These are phyloP conservation scores for Ganoderma leucocontextum DNA, from an alignment of 1,284 basidiomycete species.

Conservation along the genomic window DNA sequence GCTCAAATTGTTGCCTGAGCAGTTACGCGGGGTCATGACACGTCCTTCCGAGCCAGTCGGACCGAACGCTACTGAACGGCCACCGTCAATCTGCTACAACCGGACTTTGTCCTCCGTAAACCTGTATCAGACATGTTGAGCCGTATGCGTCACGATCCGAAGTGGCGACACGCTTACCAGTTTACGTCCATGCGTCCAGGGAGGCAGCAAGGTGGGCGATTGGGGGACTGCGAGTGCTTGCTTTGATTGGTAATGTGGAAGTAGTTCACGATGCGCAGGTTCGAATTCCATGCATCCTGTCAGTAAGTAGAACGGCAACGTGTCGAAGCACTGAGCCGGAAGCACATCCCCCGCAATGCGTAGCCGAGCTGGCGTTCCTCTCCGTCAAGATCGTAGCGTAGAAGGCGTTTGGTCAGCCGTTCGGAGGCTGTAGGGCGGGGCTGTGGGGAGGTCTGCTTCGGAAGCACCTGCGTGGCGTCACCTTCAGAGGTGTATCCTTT, in stretches of 20 bases:
- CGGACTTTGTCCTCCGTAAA: background rate
- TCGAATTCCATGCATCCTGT: background rate
- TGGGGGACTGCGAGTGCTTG: no score
- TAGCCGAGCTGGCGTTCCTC: slow-evolving; percentile 4
- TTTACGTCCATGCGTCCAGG: background rate
- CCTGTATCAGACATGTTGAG: background rate
- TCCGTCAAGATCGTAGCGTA: slow-evolving; percentile 17
- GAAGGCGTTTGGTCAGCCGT: slow-evolving; percentile 11
- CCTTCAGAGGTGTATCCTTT: slow-evolving; percentile 23
- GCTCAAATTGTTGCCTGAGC: background rate
- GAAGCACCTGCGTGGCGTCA: slow-evolving; percentile 20
- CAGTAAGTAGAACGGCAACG: background rate
- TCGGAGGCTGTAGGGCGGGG: slow-evolving; percentile 20
- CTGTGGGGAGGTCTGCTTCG: slow-evolving; percentile 3
- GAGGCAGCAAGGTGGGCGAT: no score
- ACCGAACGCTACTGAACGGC: background rate
- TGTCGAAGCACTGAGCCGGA: background rate
- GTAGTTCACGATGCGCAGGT: background rate
- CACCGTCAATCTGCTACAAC: no score
- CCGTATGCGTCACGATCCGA: background rate
- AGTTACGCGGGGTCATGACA: background rate
- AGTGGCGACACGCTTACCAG: background rate
- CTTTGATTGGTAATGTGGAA: background rate
- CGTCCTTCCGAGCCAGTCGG: background rate
- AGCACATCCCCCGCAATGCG: slow-evolving; percentile 3